Conservation (phyloP, 2,329 filamentous ascomycete species). For the Fusarium ambrosium region DNA sequence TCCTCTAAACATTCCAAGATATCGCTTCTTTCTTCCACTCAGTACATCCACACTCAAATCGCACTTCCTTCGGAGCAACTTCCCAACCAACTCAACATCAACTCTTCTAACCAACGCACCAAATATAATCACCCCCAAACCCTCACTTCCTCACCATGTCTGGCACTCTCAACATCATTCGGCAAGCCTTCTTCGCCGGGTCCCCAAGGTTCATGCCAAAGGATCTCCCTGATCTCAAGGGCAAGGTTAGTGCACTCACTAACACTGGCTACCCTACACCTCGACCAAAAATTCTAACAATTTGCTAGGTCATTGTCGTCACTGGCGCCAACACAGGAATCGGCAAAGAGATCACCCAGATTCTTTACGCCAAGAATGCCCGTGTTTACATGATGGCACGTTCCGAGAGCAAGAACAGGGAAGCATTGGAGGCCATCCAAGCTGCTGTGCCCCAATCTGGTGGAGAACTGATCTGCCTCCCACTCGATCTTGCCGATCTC, state of each 20-base stretch:
- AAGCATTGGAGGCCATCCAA: constrained; percentile 60
- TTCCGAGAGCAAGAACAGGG: constrained; percentile 56
- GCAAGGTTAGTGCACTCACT: constrained; percentile 61
- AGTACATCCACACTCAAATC: no score
- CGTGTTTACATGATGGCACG: constrained; percentile 68
- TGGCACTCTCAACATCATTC: constrained; percentile 6
- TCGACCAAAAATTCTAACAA: neutral
- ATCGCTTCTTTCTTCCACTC: neutral
- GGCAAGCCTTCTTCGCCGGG: constrained; percentile 30
- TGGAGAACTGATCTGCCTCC: constrained; percentile 57
- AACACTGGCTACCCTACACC: neutral
- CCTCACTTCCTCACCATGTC: neutral
- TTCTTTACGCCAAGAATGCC: constrained; percentile 67
- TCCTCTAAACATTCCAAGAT: neutral
- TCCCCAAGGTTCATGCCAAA: constrained; percentile 54
- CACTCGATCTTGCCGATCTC: constrained; percentile 58
- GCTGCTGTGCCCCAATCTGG: constrained; percentile 48
- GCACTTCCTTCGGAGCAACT: neutral
- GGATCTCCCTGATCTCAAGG: constrained; percentile 71
- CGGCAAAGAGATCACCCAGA: constrained; percentile 63
- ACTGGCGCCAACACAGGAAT: constrained; percentile 58
- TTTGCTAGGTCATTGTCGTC: constrained; percentile 62
- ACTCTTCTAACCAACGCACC: no score
- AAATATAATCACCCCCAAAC: neutral
- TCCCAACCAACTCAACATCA: no score